Evolutionary conservation across 805 yeast genomes (phyloP).

Genomic region (Tetrapisispora pingtungensis): DNA sequence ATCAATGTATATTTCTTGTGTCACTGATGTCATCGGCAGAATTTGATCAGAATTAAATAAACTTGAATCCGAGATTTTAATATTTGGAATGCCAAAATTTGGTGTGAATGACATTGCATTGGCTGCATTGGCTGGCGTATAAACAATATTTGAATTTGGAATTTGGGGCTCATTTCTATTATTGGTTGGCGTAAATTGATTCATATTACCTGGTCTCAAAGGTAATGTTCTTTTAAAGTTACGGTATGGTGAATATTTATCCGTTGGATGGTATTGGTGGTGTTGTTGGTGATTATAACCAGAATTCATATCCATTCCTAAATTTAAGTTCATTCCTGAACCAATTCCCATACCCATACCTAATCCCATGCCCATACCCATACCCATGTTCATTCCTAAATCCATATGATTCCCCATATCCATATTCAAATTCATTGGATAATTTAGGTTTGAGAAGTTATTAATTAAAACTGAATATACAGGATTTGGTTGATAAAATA

Average conservation of each 20-base stretch:
- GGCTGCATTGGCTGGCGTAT: slow-evolving; percentile 22
- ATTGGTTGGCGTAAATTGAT: slow-evolving; percentile 6
- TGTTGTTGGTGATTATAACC: slow-evolving; percentile 17
- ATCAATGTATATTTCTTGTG: slow-evolving; percentile 68
- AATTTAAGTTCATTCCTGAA: background rate
- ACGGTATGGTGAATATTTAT: slow-evolving; percentile 13
- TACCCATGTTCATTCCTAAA: background rate
- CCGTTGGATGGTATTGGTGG: slow-evolving; percentile 21
- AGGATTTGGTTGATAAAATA: slow-evolving; percentile 26
- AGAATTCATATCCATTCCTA: background rate
- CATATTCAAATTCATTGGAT: slow-evolving; percentile 1
- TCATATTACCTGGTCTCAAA: slow-evolving; percentile 10
- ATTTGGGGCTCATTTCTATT: background rate
- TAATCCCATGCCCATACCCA: background rate
- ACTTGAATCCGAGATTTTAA: slow-evolving; percentile 1
- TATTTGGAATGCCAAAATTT: slow-evolving; percentile 19
- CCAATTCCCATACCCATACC: background rate
- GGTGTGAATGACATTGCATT: slow-evolving; percentile 22
- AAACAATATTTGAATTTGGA: slow-evolving; percentile 1
- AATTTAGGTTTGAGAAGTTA: slow-evolving; percentile 1
- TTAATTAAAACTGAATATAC: slow-evolving; percentile 4
- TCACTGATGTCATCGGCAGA: slow-evolving; percentile 31
- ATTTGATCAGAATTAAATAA: background rate
- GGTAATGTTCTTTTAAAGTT: slow-evolving; percentile 8
- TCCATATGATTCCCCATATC: background rate